Conservation (phyloP, 1,284 basidiomycete genomes). For the Microbotryum lychnidis-dioicae region DNA sequence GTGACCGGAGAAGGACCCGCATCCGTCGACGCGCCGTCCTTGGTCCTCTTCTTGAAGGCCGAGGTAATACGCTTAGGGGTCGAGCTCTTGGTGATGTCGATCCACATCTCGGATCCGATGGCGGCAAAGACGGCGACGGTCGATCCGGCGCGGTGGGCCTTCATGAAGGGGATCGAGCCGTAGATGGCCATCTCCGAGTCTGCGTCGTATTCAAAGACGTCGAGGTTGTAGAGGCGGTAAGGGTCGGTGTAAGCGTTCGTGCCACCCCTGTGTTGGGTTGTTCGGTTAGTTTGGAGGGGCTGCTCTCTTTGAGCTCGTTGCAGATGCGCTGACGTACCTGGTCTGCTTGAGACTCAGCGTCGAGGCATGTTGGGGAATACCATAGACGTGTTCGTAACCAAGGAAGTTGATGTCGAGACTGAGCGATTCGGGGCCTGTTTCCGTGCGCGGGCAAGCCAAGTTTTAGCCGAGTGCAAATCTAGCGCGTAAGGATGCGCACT, state of each 20-base stretch:
- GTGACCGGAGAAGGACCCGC: constrained; percentile 39
- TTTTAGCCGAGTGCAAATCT: neutral
- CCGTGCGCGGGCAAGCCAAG: constrained; percentile 1
- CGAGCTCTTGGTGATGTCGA: constrained; percentile 66
- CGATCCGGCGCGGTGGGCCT: constrained; percentile 70
- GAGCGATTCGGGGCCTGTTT: constrained; percentile 79
- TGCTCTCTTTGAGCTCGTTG: neutral
- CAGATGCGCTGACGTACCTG: constrained; percentile 45
- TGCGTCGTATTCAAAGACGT: constrained; percentile 94
- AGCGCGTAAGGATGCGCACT: constrained; percentile 10
- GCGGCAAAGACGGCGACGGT: constrained; percentile 88
- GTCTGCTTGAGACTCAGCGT: constrained; percentile 80
- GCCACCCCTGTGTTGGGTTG: constrained; percentile 38
- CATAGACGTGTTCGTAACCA: constrained; percentile 78
- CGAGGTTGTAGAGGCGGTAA: constrained; percentile 89
- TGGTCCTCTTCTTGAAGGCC: constrained; percentile 22
- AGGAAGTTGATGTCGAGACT: constrained; percentile 92
- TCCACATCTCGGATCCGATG: constrained; percentile 90
- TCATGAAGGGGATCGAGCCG: constrained; percentile 83
- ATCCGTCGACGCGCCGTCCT: constrained; percentile 1
- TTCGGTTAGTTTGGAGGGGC: neutral
- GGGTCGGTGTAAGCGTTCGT: constrained; percentile 69
- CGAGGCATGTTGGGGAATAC: constrained; percentile 94
- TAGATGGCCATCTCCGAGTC: constrained; percentile 87
- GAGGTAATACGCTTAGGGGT: constrained; percentile 43